A percentile compares a stretch with the other conserved stretches of the same genome.
Evolutionary conservation across 2,329 filamentous ascomycete species (phyloP).

Genomic region (Neopestalotiopsis clavispora): DNA sequence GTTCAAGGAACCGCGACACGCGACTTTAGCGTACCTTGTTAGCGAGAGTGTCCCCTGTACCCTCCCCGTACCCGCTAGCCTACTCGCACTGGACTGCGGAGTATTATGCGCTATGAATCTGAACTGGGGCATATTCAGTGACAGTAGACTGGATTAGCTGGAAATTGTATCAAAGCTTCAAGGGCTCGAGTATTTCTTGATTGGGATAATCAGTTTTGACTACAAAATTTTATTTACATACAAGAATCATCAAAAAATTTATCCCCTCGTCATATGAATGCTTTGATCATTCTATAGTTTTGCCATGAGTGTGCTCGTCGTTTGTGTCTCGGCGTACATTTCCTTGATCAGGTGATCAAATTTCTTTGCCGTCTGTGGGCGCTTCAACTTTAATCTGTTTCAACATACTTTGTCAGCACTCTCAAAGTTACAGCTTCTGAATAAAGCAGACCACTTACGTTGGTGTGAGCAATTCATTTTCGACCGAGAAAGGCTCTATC

Average conservation of each 20-base stretch:
- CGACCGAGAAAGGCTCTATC: neutral
- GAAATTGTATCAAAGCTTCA: too few relatives aligned
- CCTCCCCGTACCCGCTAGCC: too few relatives aligned
- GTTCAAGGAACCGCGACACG: neutral
- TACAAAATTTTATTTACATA: too few relatives aligned
- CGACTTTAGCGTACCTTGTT: neutral
- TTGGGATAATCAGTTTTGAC: too few relatives aligned
- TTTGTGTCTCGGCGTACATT: constrained; percentile 5
- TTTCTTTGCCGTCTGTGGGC: neutral
- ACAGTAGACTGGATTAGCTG: too few relatives aligned
- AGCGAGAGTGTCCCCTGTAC: neutral
- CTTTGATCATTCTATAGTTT: neutral
- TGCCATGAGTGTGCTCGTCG: neutral
- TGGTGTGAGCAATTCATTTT: neutral
- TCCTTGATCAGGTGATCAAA: neutral
- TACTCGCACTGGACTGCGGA: too few relatives aligned
- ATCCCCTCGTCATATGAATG: too few relatives aligned
- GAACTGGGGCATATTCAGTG: too few relatives aligned
- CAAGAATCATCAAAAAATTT: too few relatives aligned
- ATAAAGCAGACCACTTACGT: neutral
- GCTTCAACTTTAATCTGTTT: neutral
- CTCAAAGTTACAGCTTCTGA: neutral
- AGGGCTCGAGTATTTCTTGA: too few relatives aligned
- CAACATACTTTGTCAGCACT: neutral
- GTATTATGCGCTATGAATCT: too few relatives aligned